phyloP scores from a whole-genome alignment of 305 asterid genomes.

The Fraxinus paxiana region DNA sequence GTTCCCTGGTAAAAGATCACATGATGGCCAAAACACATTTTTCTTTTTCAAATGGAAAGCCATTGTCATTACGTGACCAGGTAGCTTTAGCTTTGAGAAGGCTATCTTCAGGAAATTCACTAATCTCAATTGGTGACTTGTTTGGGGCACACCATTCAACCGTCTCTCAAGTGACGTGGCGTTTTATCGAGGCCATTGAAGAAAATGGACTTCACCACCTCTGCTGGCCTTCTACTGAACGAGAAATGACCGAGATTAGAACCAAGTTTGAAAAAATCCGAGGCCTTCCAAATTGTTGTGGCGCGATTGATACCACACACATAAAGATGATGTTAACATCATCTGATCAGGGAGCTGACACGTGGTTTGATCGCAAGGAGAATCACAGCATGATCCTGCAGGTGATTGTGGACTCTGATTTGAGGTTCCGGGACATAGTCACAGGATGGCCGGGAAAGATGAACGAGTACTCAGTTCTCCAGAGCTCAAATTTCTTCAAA shows the following conservation, averaged over 20 bases:
- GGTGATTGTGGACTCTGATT: constrained; percentile 63
- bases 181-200: constrained; percentile 85
- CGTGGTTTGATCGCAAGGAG: constrained; percentile 59
- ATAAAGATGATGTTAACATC: constrained; percentile 68
- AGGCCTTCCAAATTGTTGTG: constrained; percentile 88
- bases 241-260: constrained; percentile 40
- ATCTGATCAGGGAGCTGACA: constrained; percentile 56
- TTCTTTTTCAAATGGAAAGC: constrained; percentile 57
- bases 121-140: constrained; percentile 71
- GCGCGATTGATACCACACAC: constrained; percentile 69
- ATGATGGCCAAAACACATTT: constrained; percentile 69
- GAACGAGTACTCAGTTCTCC: constrained; percentile 52
- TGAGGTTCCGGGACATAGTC: constrained; percentile 63
- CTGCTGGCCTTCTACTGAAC: constrained; percentile 63
- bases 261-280: constrained; percentile 50
- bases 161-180: constrained; percentile 87
- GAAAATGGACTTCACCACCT: constrained; percentile 58
- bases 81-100: constrained; percentile 77
- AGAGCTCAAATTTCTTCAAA: constrained; percentile 46
- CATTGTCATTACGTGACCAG: constrained; percentile 65
- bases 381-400: constrained; percentile 85
- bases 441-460: constrained; percentile 78
- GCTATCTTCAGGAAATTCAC: constrained; percentile 75
- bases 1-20: constrained; percentile 63
- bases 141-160: constrained; percentile 79